A percentile compares a stretch with the other conserved stretches of the same genome.
These are phyloP conservation scores for Pythium chondricola DNA, from an alignment of 352 stramenopile species.

Conservation along the genomic window DNA sequence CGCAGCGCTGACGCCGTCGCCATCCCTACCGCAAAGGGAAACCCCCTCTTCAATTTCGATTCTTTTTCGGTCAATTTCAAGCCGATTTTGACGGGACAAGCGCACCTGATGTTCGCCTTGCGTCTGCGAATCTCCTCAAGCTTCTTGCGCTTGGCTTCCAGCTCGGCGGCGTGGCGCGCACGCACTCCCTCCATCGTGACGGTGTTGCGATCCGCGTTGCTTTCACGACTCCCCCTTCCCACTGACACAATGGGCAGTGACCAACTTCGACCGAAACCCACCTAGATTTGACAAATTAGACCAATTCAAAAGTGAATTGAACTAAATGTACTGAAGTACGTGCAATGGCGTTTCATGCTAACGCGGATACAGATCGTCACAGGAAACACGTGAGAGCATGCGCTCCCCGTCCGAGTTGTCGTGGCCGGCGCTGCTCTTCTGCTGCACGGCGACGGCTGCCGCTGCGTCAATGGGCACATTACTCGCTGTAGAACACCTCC, in stretches of 20 bases:
- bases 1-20: constrained; percentile 31
- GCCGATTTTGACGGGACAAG: no score
- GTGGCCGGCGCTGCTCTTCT: constrained; percentile 30
- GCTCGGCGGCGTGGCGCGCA: constrained; percentile 78
- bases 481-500: constrained; percentile 17
- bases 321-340: no score
- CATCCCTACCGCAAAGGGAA: constrained; percentile 19
- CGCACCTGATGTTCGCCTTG: constrained; percentile 70
- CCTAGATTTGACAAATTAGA: no score
- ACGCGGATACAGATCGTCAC: no score
- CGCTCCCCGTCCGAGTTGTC: constrained; percentile 8
- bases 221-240: no score
- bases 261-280: no score
- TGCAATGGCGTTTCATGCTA: no score
- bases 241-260: no score
- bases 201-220: not conserved
- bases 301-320: no score
- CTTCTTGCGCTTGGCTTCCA: constrained; percentile 86
- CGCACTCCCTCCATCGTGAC: constrained; percentile 31
- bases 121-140: constrained; percentile 86
- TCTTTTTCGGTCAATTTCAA: no score
- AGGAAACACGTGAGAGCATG: constrained; percentile 8
- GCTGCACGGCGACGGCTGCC: constrained; percentile 30
- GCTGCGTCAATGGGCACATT: constrained; percentile 27
- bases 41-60: no score